phyloP scores from a whole-genome alignment of 2,329 filamentous ascomycete genomes.

The Chalaropsis ovoidea region DNA sequence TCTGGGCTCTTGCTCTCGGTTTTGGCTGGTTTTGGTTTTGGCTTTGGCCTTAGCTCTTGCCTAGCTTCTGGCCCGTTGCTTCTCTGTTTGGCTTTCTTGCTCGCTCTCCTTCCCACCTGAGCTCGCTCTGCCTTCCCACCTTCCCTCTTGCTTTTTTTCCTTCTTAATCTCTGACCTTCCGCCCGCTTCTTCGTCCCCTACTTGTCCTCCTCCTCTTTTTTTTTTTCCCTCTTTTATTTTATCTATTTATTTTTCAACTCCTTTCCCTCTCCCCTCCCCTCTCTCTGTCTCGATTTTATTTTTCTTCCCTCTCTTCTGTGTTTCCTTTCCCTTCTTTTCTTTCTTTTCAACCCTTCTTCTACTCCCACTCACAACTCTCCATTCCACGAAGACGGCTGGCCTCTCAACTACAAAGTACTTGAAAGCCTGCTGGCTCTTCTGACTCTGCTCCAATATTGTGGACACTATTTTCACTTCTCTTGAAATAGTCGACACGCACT shows the following conservation, averaged over 20 bases:
- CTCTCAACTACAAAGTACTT: slow-evolving; percentile 23
- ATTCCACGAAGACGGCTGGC: slow-evolving; percentile 20
- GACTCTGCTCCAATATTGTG: slow-evolving; percentile 5
- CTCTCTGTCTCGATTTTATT: slow-evolving; percentile 22
- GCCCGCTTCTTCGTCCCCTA: slow-evolving; percentile 9
- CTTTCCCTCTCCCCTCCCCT: background rate
- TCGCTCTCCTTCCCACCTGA: background rate
- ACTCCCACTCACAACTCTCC: slow-evolving; percentile 1
- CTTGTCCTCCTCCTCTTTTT: slow-evolving; percentile 1
- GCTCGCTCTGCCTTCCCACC: background rate
- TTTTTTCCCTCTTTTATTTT: slow-evolving; percentile 28
- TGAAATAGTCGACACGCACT: background rate
- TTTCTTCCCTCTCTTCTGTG: slow-evolving; percentile 15
- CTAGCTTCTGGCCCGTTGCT: background rate
- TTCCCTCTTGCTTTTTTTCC: slow-evolving; percentile 8
- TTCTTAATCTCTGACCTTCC: slow-evolving; percentile 18
- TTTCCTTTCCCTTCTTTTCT: slow-evolving; percentile 12
- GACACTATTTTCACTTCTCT: slow-evolving; percentile 16
- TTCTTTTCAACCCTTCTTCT: slow-evolving; percentile 7
- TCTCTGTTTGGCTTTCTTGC: background rate
- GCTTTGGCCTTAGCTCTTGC: slow-evolving; percentile 6
- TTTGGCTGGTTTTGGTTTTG: background rate
- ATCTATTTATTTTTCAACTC: slow-evolving; percentile 31
- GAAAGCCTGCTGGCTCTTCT: slow-evolving; percentile 20
- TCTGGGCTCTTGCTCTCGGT: background rate